Percentiles rank a stretch among this genome's conserved stretches.
phyloP scores from a whole-genome alignment of 331 rosid genomes.

The Saraca asoca region DNA sequence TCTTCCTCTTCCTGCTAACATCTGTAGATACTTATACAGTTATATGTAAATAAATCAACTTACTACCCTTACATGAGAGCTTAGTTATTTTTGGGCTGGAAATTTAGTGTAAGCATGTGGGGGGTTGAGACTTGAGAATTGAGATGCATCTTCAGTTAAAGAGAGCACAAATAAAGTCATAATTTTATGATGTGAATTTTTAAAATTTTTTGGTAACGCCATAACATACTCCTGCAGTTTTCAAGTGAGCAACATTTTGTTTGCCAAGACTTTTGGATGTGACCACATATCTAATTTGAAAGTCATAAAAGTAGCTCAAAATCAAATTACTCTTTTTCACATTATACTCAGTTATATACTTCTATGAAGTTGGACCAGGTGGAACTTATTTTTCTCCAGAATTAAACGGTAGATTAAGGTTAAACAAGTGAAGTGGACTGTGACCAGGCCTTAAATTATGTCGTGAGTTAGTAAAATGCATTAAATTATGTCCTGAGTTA shows the following conservation, averaged over 20 bases:
- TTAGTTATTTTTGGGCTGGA: too few relatives aligned
- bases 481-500: neutral
- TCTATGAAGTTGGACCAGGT: constrained; percentile 61
- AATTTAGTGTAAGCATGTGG: too few relatives aligned
- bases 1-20: neutral
- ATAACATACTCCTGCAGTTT: constrained; percentile 16
- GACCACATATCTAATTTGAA: constrained; percentile 17
- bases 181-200: constrained; percentile 15
- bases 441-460: constrained; percentile 2
- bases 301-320: neutral
- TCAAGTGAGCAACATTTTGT: constrained; percentile 17
- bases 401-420: constrained; percentile 63
- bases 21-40: constrained; percentile 22
- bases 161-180: neutral
- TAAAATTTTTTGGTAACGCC: constrained; percentile 17
- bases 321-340: constrained; percentile 21
- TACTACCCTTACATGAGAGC: neutral
- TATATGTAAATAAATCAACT: constrained; percentile 7
- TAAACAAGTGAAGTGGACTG: constrained; percentile 3
- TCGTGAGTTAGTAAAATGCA: neutral
- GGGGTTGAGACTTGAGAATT: too few relatives aligned
- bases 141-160: too few relatives aligned
- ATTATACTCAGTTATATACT: constrained; percentile 24
- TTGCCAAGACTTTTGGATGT: constrained; percentile 17
- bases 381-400: constrained; percentile 61